Base-by-base conservation (phyloP, 2,329 filamentous ascomycete species). In the Epichloe bromicola region DNA sequence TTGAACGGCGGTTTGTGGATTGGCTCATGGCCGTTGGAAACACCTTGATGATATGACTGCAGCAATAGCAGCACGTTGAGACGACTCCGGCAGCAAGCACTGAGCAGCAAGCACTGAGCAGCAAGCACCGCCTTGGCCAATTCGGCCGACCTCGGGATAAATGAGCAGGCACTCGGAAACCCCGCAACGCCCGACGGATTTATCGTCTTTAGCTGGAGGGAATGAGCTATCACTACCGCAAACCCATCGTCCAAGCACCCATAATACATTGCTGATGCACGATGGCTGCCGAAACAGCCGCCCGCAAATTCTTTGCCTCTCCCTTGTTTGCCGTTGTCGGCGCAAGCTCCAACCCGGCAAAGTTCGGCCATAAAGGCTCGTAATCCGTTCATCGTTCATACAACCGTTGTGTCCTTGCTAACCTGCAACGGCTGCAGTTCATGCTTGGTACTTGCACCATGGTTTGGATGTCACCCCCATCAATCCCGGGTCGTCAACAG, bases 331-430 rank as follows among this genome's bases (percentile, higher is more conserved):
- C 91, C 53, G 91, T 96, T 30, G 88, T 90, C 19, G 91, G 91
- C 60, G 91, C 91, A 38, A 91, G 85, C 64, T 86, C 86, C 49
- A 88, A 95, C 68, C 74, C 85, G 40, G 72, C 75, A 63, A 96
- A 95, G 67, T 96, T 86, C 63, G 91, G 93, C 23, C 85, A 95
- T 68, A 90, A 88, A 73, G 82, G 89, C 90, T 67, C 52, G 71
- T 62, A 37, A 19, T 40, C 30, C 34, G 30, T 14, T 10, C 15
- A 23, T 33, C 30, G 30, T n/a, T 12, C n/a, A 26, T 33, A 19
- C 17, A n/a, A 23, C 47, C 14, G 40, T 30, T 26, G 4, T 38
- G 19, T 36, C 19, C 30, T 19, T 12, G 15, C 46, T 50, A 39
- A 45, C 48, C 14, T 49, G 50, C 38, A 20, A 17, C n/a, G 37